These are phyloP conservation scores for Penicillium flavigenum DNA, from an alignment of 495 filamentous ascomycete genomes.

Conservation along the genomic window DNA sequence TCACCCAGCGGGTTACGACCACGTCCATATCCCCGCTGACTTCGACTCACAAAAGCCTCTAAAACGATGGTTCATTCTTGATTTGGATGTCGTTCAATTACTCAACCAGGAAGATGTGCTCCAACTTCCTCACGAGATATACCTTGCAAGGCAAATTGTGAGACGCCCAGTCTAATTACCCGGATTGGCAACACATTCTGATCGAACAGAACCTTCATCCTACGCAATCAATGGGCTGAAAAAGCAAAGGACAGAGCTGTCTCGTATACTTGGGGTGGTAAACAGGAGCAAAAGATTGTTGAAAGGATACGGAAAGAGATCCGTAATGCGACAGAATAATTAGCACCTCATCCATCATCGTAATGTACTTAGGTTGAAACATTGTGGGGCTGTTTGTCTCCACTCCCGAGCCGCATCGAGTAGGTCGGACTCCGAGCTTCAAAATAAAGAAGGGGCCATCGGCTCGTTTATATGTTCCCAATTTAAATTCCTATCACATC, in stretches of 20 bases:
- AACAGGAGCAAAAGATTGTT: too few relatives aligned
- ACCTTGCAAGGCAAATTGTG: constrained; percentile 29
- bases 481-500: background rate
- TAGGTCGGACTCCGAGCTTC: constrained; percentile 7
- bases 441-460: background rate
- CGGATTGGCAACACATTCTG: background rate
- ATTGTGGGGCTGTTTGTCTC: background rate
- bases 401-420: constrained; percentile 1
- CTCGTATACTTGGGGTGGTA: constrained; percentile 26
- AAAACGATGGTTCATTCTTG: constrained; percentile 30
- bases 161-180: background rate
- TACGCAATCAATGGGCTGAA: constrained; percentile 19
- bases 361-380: background rate
- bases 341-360: background rate
- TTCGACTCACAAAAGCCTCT: constrained; percentile 22
- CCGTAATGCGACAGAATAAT: background rate
- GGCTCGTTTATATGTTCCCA: background rate
- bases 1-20: constrained; percentile 23
- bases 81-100: constrained; percentile 20
- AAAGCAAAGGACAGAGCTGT: constrained; percentile 18
- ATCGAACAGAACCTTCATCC: constrained; percentile 21
- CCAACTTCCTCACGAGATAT: constrained; percentile 25
- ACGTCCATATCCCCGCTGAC: constrained; percentile 28
- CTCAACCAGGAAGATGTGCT: constrained; percentile 17
- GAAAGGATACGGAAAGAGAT: background rate